Conservation (phyloP, 1,139 yeast species). For the Candida neerlandica region DNA sequence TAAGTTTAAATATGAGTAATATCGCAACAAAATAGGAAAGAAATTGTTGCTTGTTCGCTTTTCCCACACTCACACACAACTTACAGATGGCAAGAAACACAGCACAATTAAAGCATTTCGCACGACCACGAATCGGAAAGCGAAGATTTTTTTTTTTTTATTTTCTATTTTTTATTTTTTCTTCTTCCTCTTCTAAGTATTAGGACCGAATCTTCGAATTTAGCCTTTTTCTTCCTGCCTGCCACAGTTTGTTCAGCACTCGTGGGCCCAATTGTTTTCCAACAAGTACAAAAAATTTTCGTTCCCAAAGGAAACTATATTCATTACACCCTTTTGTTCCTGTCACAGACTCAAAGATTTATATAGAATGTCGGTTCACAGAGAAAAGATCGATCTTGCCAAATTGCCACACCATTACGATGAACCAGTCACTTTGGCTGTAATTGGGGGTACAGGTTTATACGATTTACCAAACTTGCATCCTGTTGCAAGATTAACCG, state of each 20-base stretch:
- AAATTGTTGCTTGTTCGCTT: neutral
- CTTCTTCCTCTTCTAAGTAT: too few species aligned
- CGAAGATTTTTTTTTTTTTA: neutral
- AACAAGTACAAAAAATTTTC: neutral
- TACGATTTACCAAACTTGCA: constrained; percentile 80
- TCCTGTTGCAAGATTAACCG: constrained; percentile 80
- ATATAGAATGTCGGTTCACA: constrained; percentile 37
- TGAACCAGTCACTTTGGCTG: constrained; percentile 67
- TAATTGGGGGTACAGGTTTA: constrained; percentile 98
- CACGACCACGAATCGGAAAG: neutral
- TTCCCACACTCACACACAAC: neutral
- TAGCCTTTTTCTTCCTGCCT: neutral
- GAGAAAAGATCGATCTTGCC: constrained; percentile 30
- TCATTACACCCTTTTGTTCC: neutral
- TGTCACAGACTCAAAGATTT: neutral
- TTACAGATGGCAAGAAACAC: neutral
- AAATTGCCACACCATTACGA: constrained; percentile 44
- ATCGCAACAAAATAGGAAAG: neutral
- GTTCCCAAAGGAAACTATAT: neutral
- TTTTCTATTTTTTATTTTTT: neutral
- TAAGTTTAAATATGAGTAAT: neutral
- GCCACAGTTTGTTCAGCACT: neutral
- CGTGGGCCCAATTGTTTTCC: neutral
- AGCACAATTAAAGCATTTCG: neutral
- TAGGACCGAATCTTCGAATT: neutral